phyloP scores from a whole-genome alignment of 2,329 filamentous ascomycete genomes.

The Ambrosiella xylebori region DNA sequence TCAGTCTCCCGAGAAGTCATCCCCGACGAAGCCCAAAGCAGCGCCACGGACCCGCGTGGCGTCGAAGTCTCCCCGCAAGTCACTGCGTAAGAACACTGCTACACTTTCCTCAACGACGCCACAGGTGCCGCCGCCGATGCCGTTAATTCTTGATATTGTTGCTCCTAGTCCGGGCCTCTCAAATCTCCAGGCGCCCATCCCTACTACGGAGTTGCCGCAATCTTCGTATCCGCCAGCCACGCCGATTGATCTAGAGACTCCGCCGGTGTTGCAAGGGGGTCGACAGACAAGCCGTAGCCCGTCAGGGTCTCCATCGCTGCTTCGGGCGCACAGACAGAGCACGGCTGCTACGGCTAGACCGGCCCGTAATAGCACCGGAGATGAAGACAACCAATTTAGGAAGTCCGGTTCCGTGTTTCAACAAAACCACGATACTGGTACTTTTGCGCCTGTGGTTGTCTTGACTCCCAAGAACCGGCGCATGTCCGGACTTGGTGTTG shows the following conservation, averaged over 20 bases:
- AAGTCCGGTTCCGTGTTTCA: conserved; percentile 28
- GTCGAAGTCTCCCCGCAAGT: conserved; percentile 9
- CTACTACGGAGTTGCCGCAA: not conserved
- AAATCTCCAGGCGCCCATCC: not conserved
- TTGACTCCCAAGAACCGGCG: conserved; percentile 37
- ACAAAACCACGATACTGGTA: conserved; percentile 33
- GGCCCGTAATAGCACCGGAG: not conserved
- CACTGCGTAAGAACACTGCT: not conserved
- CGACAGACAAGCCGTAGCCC: conserved; percentile 5
- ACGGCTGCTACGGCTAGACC: conserved; percentile 1
- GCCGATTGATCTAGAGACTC: conserved; percentile 12
- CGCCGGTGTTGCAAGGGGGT: conserved; percentile 3
- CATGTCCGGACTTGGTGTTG: conserved; percentile 52
- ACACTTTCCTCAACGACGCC: conserved; percentile 5
- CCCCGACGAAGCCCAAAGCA: not conserved
- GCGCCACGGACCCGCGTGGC: not conserved
- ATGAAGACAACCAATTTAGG: not conserved
- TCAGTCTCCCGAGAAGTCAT: conserved; percentile 9
- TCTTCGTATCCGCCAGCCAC: not conserved
- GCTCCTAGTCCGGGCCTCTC: conserved; percentile 4
- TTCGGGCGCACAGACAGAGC: conserved; percentile 9
- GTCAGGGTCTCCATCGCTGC: conserved; percentile 10
- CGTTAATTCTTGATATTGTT: not conserved
- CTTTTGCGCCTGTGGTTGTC: conserved; percentile 44
- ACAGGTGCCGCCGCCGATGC: not conserved